These are phyloP conservation scores for Wickerhamiella slavikovae DNA, from an alignment of 805 yeast genomes.

Conservation along the genomic window DNA sequence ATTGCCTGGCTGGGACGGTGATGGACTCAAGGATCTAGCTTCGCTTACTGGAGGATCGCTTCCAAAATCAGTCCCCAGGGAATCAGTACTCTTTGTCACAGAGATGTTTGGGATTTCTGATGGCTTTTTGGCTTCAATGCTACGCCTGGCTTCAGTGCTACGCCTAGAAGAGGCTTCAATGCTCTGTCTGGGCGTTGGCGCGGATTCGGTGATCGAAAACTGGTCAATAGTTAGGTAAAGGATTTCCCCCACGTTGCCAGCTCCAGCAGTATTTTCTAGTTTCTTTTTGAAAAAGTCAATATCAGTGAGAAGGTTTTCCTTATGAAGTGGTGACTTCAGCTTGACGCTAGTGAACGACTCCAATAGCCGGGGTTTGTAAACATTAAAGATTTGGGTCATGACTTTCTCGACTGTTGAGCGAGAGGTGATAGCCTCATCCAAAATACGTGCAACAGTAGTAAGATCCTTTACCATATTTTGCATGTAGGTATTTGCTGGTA, in stretches of 20 bases:
- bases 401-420: constrained; percentile 10
- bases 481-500: constrained; percentile 43
- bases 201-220: too few relatives aligned
- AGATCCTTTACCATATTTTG: constrained; percentile 46
- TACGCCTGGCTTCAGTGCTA: too few relatives aligned
- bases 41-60: too few relatives aligned
- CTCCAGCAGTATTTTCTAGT: constrained; percentile 35
- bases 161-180: too few relatives aligned
- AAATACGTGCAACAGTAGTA: constrained; percentile 36
- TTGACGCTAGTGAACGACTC: constrained; percentile 29
- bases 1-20: too few relatives aligned
- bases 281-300: constrained; percentile 44
- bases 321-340: constrained; percentile 15
- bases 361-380: constrained; percentile 34
- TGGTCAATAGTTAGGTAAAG: constrained; percentile 41
- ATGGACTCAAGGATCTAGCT: too few relatives aligned
- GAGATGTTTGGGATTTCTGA: too few relatives aligned
- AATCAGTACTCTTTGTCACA: too few relatives aligned
- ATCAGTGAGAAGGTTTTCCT: constrained; percentile 36
- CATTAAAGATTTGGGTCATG: constrained; percentile 22
- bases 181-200: too few relatives aligned
- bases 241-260: constrained; percentile 39
- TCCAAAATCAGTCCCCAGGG: too few relatives aligned
- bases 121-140: too few relatives aligned
- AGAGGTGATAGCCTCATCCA: constrained; percentile 33